These are phyloP conservation scores for Mesembryanthemum crystallinum DNA, from an alignment of 148 eudicot genomes.

Conservation along the genomic window DNA sequence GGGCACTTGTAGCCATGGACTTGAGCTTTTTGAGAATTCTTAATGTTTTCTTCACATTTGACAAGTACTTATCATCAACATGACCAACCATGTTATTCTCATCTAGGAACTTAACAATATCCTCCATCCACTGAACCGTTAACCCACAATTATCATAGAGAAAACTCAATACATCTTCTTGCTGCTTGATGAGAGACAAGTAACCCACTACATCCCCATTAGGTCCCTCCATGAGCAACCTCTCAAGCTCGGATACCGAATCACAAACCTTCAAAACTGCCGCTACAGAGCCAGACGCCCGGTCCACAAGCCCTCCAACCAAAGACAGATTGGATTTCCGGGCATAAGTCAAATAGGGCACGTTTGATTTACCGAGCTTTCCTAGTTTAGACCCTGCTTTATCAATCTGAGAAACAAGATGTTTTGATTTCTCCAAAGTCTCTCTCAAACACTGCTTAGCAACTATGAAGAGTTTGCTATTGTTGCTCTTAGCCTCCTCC, in stretches of 20 bases:
- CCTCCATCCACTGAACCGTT: conserved; percentile 67
- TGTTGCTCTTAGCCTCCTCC: conserved; percentile 21
- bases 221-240: conserved; percentile 23
- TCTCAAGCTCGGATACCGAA: conserved; percentile 45
- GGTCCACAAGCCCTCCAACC: conserved; percentile 43
- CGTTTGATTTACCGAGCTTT: conserved; percentile 28
- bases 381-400: conserved; percentile 34
- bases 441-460: conserved; percentile 46
- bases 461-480: conserved; percentile 36
- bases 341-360: conserved; percentile 25
- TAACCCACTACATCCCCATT: conserved; percentile 37
- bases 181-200: conserved; percentile 42
- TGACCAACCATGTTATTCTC: conserved; percentile 24
- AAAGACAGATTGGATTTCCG: conserved; percentile 34
- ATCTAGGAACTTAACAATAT: conserved; percentile 41
- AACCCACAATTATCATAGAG: conserved; percentile 54
- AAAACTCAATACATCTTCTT: conserved; percentile 60
- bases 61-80: conserved; percentile 31
- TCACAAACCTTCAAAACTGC: conserved; percentile 53
- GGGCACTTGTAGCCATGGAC: conserved; percentile 35
- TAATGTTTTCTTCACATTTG: conserved; percentile 40
- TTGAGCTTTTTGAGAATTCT: conserved; percentile 48
- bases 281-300: conserved; percentile 52
- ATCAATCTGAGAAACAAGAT: conserved; percentile 35
- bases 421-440: conserved; percentile 49